phyloP scores from a whole-genome alignment of 2,329 filamentous ascomycete species.

The Penicillium brevicompactum region DNA sequence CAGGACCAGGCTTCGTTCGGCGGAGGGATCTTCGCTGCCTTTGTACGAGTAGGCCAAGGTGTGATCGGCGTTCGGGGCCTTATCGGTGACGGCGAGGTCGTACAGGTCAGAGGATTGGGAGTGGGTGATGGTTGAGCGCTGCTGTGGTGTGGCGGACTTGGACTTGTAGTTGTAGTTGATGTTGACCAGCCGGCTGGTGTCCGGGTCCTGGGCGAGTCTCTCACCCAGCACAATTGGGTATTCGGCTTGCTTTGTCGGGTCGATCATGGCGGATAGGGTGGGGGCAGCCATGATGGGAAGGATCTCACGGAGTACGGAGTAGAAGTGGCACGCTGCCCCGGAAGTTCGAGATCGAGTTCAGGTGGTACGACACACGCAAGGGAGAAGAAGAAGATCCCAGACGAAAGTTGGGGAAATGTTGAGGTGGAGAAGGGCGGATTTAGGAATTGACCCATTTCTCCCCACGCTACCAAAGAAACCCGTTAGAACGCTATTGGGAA shows the following conservation, averaged over 20 bases:
- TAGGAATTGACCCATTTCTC: neutral
- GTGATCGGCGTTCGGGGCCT: constrained; percentile 42
- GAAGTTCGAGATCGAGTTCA: neutral
- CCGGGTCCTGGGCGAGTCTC: constrained; percentile 35
- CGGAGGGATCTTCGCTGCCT: constrained; percentile 43
- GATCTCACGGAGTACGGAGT: constrained; percentile 3
- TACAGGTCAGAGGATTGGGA: constrained; percentile 39
- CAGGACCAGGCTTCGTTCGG: constrained; percentile 52
- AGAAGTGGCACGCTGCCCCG: neutral
- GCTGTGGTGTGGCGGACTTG: constrained; percentile 42
- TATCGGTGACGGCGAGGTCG: constrained; percentile 46
- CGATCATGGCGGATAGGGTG: constrained; percentile 39
- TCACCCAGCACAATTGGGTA: constrained; percentile 51
- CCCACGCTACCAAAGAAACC: neutral
- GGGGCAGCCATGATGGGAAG: constrained; percentile 34
- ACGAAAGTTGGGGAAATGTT: constrained; percentile 10
- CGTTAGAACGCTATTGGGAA: neutral
- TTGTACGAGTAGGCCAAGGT: constrained; percentile 43
- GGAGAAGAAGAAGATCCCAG: neutral
- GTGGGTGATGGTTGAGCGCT: constrained; percentile 41
- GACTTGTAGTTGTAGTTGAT: constrained; percentile 51
- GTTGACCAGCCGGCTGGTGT: constrained; percentile 37
- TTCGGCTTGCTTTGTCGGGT: constrained; percentile 49
- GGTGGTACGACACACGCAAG: neutral
- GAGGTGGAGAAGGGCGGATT: constrained; percentile 4